A percentile compares a stretch with the other conserved stretches of the same genome.
phyloP scores from a whole-genome alignment of 352 stramenopile species.

The Aphanomyces astaci region DNA sequence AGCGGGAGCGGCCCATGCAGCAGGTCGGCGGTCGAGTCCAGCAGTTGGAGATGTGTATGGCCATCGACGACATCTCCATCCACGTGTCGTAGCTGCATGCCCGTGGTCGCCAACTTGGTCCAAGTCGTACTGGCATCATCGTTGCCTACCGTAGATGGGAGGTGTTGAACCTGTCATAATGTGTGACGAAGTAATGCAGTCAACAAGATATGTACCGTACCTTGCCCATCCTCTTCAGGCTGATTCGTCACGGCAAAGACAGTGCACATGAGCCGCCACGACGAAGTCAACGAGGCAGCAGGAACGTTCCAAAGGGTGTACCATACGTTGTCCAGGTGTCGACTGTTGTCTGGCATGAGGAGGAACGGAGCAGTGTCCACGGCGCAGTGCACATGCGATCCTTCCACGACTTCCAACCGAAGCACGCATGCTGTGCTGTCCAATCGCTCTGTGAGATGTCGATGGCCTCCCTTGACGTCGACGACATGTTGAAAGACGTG shows the following conservation, averaged over 20 bases:
- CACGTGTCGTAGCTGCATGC: not conserved
- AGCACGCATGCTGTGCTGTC: not conserved
- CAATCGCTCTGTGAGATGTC: not conserved
- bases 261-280: conserved; percentile 7
- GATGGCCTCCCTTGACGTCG: not conserved
- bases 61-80: not conserved
- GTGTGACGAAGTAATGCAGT: too few relatives aligned
- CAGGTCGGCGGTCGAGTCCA: not conserved
- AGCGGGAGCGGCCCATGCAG: not conserved
- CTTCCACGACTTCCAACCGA: not conserved
- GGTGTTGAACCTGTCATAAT: too few relatives aligned
- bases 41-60: not conserved
- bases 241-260: not conserved
- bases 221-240: not conserved
- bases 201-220: too few relatives aligned
- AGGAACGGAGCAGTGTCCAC: not conserved
- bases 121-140: not conserved
- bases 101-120: not conserved
- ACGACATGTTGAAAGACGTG: not conserved
- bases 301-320: conserved; percentile 4
- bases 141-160: too few relatives aligned
- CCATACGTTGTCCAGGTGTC: not conserved
- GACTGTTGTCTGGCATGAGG: not conserved
- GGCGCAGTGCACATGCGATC: not conserved
- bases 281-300: not conserved